Conservation (phyloP, 805 yeast genomes). For the Yarrowia divulgata region DNA sequence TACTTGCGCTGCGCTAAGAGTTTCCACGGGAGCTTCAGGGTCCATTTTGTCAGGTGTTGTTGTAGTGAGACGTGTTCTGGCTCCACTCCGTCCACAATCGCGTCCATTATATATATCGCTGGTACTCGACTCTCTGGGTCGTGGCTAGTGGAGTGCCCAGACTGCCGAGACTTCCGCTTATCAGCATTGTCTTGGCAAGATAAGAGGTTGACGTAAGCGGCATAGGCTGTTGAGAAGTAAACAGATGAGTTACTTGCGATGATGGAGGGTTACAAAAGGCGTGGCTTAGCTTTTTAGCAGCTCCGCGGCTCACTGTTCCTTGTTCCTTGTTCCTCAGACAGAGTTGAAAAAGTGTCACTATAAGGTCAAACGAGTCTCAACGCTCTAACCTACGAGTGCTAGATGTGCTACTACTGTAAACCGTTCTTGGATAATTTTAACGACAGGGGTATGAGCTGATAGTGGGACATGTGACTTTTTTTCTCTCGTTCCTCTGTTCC, state of each 20-base stretch:
- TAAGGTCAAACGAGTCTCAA: background rate
- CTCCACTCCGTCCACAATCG: background rate
- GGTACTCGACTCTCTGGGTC: background rate
- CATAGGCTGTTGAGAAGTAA: background rate
- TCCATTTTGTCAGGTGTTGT: slow-evolving; percentile 9
- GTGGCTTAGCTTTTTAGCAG: no score
- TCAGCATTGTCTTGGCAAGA: slow-evolving; percentile 29
- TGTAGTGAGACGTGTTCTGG: background rate
- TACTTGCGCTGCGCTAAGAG: slow-evolving; percentile 15
- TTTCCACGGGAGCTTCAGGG: slow-evolving; percentile 14
- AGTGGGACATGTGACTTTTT: background rate
- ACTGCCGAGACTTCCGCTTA: slow-evolving; percentile 21
- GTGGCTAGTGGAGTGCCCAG: slow-evolving; percentile 8
- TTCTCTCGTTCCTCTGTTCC: no score
- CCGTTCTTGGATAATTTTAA: no score
- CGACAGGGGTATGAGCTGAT: background rate
- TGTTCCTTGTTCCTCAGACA: background rate
- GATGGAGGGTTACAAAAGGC: no score
- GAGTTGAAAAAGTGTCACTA: slow-evolving; percentile 5
- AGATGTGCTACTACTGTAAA: no score
- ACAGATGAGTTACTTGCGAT: background rate
- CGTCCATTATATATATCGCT: slow-evolving; percentile 2
- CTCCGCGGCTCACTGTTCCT: no score
- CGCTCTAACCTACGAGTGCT: background rate
- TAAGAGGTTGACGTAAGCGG: slow-evolving; percentile 8